Percentiles rank a stretch among this genome's conserved stretches.
phyloP scores from a whole-genome alignment of 139 green algal genomes.

The Coelastrella sp. region DNA sequence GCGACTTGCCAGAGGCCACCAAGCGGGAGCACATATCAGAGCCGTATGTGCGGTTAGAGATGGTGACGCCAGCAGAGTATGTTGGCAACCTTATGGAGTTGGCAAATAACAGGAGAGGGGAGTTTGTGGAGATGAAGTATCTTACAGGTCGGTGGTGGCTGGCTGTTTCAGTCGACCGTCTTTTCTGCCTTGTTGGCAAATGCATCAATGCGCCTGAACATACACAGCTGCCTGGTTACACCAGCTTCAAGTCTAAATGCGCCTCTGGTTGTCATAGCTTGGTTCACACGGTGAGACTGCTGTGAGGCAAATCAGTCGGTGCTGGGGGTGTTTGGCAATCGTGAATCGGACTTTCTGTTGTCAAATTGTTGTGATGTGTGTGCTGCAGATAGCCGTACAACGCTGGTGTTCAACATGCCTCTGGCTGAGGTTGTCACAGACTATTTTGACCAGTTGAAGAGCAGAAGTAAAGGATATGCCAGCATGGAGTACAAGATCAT shows the following conservation, averaged over 20 bases:
- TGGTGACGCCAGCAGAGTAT: constrained; percentile 84
- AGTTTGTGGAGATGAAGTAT: constrained; percentile 98
- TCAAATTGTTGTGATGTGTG: not conserved
- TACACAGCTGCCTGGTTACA: too few species aligned
- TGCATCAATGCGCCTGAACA: too few species aligned
- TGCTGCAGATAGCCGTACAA: constrained; percentile 73
- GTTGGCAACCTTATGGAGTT: constrained; percentile 98
- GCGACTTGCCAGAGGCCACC: constrained; percentile 83
- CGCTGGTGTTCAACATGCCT: constrained; percentile 95
- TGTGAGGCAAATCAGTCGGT: too few species aligned
- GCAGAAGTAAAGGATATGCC: constrained; percentile 92
- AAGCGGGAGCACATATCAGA: constrained; percentile 86
- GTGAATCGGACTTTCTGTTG: not conserved
- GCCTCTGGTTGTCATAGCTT: too few species aligned
- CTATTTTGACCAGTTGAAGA: constrained; percentile 99
- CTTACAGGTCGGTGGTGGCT: constrained; percentile 79
- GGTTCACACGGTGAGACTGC: too few species aligned
- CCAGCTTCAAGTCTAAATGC: too few species aligned
- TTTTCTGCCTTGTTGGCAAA: too few species aligned
- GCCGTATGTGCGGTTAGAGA: constrained; percentile 89
- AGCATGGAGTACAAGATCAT: constrained; percentile 96
- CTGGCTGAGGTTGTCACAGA: constrained; percentile 98
- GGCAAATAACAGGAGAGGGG: constrained; percentile 69
- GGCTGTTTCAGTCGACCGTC: not conserved
- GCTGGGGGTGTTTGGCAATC: too few species aligned